Conservation (phyloP, 306 rosid genomes). For the Dryas octopetala region DNA sequence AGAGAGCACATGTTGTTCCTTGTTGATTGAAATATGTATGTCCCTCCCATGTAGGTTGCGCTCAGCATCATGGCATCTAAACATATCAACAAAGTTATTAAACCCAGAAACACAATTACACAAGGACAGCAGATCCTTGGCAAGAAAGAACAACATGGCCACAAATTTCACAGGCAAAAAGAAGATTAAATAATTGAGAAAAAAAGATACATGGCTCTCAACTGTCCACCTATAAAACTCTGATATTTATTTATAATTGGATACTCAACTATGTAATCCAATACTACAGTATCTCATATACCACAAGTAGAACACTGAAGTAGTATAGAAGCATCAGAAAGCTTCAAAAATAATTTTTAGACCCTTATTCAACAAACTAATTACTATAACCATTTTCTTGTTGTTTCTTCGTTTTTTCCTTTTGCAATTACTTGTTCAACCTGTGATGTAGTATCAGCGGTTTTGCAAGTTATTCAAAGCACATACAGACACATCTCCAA, state of each 20-base stretch:
- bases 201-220: neutral
- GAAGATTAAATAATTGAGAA: neutral
- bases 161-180: neutral
- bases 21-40: slow-evolving; percentile 38
- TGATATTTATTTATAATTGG: no score
- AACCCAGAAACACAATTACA: neutral
- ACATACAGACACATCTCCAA: neutral
- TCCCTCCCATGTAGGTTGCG: slow-evolving; percentile 11
- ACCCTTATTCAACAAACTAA: neutral
- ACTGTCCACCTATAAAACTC: no score
- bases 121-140: neutral
- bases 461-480: neutral
- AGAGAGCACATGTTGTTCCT: slow-evolving; percentile 42
- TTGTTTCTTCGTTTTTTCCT: no score
- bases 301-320: neutral
- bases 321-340: no score
- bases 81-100: neutral
- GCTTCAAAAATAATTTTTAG: no score
- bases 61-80: slow-evolving; percentile 29
- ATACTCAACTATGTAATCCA: no score
- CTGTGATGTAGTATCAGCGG: neutral
- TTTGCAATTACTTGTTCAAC: neutral
- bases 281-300: neutral
- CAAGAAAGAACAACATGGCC: neutral
- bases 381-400: neutral